Conservation (phyloP, 2,329 filamentous ascomycete genomes). For the Dryadomyces quercivorus region DNA sequence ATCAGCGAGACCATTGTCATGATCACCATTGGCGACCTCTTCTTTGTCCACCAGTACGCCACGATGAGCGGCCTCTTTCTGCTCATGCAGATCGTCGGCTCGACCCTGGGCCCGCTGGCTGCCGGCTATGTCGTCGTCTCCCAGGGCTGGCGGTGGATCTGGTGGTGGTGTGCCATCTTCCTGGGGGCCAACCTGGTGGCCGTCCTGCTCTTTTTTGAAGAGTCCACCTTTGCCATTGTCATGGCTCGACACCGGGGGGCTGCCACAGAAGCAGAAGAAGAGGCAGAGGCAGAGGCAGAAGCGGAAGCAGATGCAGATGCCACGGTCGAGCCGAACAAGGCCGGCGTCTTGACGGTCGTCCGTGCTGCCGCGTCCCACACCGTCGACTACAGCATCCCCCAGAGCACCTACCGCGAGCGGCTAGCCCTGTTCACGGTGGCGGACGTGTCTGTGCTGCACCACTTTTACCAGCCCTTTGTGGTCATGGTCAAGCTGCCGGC, state of each 20-base stretch:
- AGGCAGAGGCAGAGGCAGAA: neutral
- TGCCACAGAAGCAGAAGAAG: neutral
- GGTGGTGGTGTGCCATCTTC: slow-evolving; percentile 16
- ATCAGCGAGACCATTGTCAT: slow-evolving; percentile 1
- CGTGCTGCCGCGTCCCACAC: neutral
- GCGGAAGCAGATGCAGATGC: neutral
- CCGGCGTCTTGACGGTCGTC: neutral
- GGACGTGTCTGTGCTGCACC: neutral
- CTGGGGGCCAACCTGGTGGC: neutral
- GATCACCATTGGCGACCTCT: slow-evolving; percentile 29
- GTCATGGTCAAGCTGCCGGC: slow-evolving; percentile 3
- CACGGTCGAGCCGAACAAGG: neutral
- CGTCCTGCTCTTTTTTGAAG: slow-evolving; percentile 3
- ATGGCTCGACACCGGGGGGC: neutral
- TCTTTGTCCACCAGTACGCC: slow-evolving; percentile 44
- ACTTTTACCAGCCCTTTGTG: slow-evolving; percentile 5
- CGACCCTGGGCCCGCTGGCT: slow-evolving; percentile 28
- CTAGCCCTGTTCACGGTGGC: neutral
- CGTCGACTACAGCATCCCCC: neutral
- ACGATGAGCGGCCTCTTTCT: slow-evolving; percentile 34
- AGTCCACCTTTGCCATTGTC: slow-evolving; percentile 1
- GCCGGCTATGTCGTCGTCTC: slow-evolving; percentile 36
- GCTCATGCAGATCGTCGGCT: slow-evolving; percentile 28
- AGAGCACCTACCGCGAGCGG: neutral
- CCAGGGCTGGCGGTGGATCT: slow-evolving; percentile 36